Evolutionary conservation across 2,329 filamentous ascomycete species (phyloP).

Genomic region (Pseudogymnoascus sp.): DNA sequence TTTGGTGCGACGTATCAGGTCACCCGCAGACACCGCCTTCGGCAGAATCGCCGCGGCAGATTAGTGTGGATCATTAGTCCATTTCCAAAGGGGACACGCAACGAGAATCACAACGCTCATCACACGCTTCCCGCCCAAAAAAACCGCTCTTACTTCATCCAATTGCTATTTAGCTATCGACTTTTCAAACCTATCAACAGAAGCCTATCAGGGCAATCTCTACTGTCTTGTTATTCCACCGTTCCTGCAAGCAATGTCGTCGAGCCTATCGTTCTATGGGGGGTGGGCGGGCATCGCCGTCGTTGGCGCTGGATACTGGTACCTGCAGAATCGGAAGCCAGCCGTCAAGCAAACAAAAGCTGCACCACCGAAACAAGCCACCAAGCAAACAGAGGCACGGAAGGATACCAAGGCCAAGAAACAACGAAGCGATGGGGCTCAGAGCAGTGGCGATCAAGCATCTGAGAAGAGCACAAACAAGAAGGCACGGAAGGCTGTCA

Average conservation of each 20-base stretch:
- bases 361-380: constrained; percentile 14
- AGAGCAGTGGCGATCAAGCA: constrained; percentile 19
- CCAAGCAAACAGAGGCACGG: constrained; percentile 18
- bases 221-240: background rate
- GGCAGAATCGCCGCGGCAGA: background rate
- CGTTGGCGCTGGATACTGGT: constrained; percentile 24
- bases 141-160: background rate
- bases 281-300: constrained; percentile 30
- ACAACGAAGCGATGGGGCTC: constrained; percentile 18
- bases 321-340: constrained; percentile 12
- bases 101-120: background rate
- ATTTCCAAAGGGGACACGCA: constrained; percentile 7
- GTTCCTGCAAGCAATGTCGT: background rate
- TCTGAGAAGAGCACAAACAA: constrained; percentile 15
- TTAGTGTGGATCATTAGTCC: background rate
- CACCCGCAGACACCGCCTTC: background rate
- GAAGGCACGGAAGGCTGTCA: constrained; percentile 17
- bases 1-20: background rate
- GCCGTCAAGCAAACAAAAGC: constrained; percentile 10
- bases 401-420: constrained; percentile 23
- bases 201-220: constrained; percentile 3
- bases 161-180: constrained; percentile 1
- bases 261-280: constrained; percentile 24
- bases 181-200: background rate
- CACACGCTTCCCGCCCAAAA: background rate